Base-by-base conservation (phyloP, 352 stramenopile species). In the Globisporangium camurandrum region DNA sequence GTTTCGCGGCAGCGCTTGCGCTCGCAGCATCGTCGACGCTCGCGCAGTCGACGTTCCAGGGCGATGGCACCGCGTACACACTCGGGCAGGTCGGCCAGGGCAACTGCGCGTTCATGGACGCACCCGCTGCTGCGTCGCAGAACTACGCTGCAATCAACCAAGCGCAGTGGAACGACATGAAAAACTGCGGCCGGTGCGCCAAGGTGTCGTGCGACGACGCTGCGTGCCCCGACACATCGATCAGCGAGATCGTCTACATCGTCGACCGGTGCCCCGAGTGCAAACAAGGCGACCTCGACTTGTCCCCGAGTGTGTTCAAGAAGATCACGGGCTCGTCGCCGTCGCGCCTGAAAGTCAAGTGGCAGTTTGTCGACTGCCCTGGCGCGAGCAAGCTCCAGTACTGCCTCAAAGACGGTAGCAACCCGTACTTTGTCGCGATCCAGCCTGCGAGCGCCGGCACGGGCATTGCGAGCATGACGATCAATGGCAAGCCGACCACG, bases 211-310 rank as follows among this genome's bases (percentile, higher is more conserved):
- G 76, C 46, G 64, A 71, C 6, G 79, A 91, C 59, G 47, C 57
- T 0, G 49, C 59, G 16, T 90, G 79, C 49, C 54, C 58, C 10
- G 59, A 75, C 56, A 51, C 71, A 46, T 69, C 69, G 46, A 71
- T 62, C 34, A 76, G 56, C 4, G 61, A 75, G 14, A 42, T 91
- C 41, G 68, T 88, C 16, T 66, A 91, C 49, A 75, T 91, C 47
- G 58, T 86, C 12, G 77, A 91, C 47, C 73, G 71, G 4, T 91
- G 80, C 40, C 80, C 80, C 1, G 77, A 88, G 50, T 91, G 77
- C 55, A 69, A 57, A 37, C 49, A 75, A 23, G 80, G 80, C 36
- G 80, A 80, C 8, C 56, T 91, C 9, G 80, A 91, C 45, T 53
- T 91, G 55, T 88, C 76, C 28, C 71, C 75, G 9, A 71, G 61